phyloP scores from a whole-genome alignment of 1,139 yeast species.

The Nakaseomyces kungkrabaensis region DNA sequence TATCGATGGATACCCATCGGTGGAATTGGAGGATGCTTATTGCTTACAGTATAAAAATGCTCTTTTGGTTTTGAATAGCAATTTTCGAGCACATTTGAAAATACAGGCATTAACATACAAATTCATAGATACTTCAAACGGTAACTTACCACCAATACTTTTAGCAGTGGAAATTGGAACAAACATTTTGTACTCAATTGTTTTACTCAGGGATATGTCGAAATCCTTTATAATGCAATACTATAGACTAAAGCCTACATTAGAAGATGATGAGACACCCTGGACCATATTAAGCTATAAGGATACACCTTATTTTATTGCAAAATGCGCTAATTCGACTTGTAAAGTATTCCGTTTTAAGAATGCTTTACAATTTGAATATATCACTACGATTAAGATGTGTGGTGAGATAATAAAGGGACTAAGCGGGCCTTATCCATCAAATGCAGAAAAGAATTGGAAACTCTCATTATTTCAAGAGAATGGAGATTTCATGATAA shows the following conservation, averaged over 20 bases:
- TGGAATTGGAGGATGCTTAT: neutral
- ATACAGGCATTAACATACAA: neutral
- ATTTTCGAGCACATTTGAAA: neutral
- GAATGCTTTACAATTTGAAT: neutral
- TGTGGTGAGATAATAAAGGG: neutral
- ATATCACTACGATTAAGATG: neutral
- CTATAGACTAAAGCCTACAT: neutral
- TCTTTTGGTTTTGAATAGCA: neutral
- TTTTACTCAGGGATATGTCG: neutral
- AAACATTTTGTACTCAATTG: neutral
- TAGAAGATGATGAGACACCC: neutral
- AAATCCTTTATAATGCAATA: slow-evolving; percentile 1
- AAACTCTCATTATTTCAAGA: neutral
- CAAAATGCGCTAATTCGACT: neutral
- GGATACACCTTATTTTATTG: neutral
- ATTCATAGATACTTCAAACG: neutral
- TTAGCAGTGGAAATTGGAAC: neutral
- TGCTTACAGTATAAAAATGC: neutral
- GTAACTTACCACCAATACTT: neutral
- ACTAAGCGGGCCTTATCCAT: slow-evolving; percentile 1
- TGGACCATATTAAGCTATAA: neutral
- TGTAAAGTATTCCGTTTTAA: neutral
- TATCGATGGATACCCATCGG: neutral
- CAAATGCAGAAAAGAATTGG: neutral
- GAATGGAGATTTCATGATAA: neutral